Evolutionary conservation across 2,329 filamentous ascomycete species (phyloP).

Genomic region (Colletotrichum zoysiae): DNA sequence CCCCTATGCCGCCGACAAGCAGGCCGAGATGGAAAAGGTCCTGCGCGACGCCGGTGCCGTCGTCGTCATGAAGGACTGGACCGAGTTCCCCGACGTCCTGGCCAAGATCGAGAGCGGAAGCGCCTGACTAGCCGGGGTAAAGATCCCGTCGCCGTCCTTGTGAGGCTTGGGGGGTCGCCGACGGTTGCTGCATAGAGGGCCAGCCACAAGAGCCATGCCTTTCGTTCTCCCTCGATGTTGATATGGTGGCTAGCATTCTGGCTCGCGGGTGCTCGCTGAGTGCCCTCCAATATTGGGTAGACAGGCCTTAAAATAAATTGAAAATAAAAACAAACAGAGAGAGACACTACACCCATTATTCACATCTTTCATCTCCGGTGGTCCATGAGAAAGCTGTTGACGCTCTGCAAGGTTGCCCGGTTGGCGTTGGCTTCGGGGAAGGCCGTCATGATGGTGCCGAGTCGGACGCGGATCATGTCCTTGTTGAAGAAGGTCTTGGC

Average conservation of each 20-base stretch:
- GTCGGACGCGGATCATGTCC: constrained; percentile 77
- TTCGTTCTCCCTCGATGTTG: background rate
- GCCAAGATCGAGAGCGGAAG: constrained; percentile 54
- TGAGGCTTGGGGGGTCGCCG: constrained; percentile 4
- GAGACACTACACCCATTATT: background rate
- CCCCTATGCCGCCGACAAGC: constrained; percentile 74
- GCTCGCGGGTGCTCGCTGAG: constrained; percentile 11
- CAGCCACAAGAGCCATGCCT: background rate
- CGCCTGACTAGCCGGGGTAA: constrained; percentile 41
- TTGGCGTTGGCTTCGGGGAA: constrained; percentile 87
- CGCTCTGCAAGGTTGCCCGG: constrained; percentile 86
- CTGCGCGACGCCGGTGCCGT: constrained; percentile 72
- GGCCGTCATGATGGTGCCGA: constrained; percentile 85
- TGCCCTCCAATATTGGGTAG: constrained; percentile 8
- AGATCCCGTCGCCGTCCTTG: constrained; percentile 33
- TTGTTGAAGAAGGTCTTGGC: constrained; percentile 71
- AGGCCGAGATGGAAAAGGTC: constrained; percentile 73
- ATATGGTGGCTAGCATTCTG: constrained; percentile 1
- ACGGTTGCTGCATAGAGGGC: background rate
- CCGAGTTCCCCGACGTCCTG: constrained; percentile 64
- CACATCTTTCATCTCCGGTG: constrained; percentile 51
- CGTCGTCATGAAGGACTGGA: constrained; percentile 72
- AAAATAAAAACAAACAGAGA: background rate
- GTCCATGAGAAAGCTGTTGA: constrained; percentile 90
- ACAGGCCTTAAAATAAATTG: background rate